Conservation (phyloP, 1,284 basidiomycete genomes). For the Cystobasidiaceae sp. region DNA sequence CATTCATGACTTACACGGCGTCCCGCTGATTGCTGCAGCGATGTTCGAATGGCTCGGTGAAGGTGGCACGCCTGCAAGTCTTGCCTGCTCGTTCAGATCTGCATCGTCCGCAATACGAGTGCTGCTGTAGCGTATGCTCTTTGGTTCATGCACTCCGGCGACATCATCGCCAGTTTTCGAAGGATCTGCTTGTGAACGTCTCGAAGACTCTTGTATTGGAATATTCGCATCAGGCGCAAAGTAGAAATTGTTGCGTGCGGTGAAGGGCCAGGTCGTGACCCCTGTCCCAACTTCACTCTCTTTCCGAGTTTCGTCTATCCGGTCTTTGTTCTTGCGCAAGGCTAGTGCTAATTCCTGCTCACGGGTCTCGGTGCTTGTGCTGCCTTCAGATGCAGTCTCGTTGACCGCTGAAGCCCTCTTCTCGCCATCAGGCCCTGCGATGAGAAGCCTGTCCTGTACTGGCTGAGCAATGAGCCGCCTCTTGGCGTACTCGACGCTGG, state of each 20-base stretch:
- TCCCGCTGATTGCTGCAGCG: slow-evolving; percentile 76
- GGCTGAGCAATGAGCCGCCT: slow-evolving; percentile 24
- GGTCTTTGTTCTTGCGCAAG: slow-evolving; percentile 39
- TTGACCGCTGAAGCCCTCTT: not conserved
- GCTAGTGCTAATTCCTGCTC: slow-evolving; percentile 38
- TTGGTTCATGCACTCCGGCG: slow-evolving; percentile 54
- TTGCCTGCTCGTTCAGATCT: slow-evolving; percentile 51
- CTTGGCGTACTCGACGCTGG: slow-evolving; percentile 21
- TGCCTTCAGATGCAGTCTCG: too few relatives aligned
- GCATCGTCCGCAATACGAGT: slow-evolving; percentile 63
- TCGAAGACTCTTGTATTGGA: slow-evolving; percentile 50
- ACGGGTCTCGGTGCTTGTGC: slow-evolving; percentile 30
- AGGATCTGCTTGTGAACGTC: slow-evolving; percentile 42
- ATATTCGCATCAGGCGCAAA: slow-evolving; percentile 82
- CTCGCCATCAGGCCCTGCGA: slow-evolving; percentile 37
- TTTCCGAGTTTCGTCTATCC: slow-evolving; percentile 38
- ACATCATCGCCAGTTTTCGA: slow-evolving; percentile 43
- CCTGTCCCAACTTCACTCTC: slow-evolving; percentile 31
- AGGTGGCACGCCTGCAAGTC: slow-evolving; percentile 58
- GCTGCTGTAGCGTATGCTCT: slow-evolving; percentile 66
- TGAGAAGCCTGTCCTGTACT: slow-evolving; percentile 30
- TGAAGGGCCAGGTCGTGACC: slow-evolving; percentile 84
- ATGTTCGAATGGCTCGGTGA: slow-evolving; percentile 83
- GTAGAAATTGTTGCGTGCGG: slow-evolving; percentile 87
- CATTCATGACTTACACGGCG: slow-evolving; percentile 52